These are phyloP conservation scores for Excoecaria agallocha DNA, from an alignment of 345 rosid genomes.

Conservation along the genomic window DNA sequence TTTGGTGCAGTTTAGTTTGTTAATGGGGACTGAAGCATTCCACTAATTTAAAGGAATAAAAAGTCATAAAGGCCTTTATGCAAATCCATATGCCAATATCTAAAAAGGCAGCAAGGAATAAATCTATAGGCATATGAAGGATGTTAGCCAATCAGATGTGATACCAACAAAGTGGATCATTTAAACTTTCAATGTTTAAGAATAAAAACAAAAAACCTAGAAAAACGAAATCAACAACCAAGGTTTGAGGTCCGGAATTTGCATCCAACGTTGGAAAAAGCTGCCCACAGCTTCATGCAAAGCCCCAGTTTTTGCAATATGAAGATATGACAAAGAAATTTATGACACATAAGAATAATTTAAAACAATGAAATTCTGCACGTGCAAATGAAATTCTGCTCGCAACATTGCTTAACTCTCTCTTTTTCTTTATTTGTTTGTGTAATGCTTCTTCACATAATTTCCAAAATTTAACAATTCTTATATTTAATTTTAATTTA, in stretches of 20 bases:
- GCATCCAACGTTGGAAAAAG: constrained; percentile 28
- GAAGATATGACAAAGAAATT: constrained; percentile 11
- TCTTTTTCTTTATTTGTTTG: no score
- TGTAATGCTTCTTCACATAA: no score
- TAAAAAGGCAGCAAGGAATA: neutral
- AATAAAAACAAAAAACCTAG: constrained; percentile 37
- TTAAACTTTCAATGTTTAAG: constrained; percentile 10
- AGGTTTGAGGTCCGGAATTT: constrained; percentile 34
- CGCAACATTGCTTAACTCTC: no score
- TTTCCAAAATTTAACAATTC: no score
- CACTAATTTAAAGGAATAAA: no score
- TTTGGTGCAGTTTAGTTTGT: no score
- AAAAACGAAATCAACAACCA: constrained; percentile 26
- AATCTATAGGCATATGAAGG: neutral
- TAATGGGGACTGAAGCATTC: no score
- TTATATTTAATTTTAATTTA: no score
- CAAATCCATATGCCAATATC: no score
- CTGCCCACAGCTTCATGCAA: constrained; percentile 27
- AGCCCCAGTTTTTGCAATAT: constrained; percentile 23
- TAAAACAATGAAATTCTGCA: no score
- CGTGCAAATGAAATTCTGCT: no score
- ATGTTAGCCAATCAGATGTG: neutral
- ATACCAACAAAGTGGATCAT: constrained; percentile 1
- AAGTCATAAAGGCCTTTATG: no score
- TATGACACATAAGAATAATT: constrained; percentile 25